Evolutionary conservation across 2,329 filamentous ascomycete species (phyloP).

Genomic region (Aschersonia sp.): DNA sequence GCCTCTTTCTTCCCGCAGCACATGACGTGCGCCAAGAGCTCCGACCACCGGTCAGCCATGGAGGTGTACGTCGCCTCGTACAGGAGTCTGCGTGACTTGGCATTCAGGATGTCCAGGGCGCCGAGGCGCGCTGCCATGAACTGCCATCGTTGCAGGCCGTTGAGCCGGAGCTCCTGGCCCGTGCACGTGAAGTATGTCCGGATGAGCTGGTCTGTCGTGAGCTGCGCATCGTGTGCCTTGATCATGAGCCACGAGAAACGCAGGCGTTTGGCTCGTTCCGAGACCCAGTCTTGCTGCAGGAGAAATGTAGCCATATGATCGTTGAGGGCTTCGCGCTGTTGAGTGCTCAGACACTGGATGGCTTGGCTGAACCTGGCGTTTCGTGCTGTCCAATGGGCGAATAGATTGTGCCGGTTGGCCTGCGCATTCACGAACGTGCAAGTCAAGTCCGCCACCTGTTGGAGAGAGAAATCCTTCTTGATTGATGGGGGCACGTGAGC

Average conservation of each 20-base stretch:
- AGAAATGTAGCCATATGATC: constrained; percentile 5
- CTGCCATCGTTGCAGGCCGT: constrained; percentile 10
- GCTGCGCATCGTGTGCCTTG: constrained; percentile 6
- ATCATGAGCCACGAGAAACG: constrained; percentile 10
- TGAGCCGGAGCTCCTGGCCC: neutral
- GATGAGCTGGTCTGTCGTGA: constrained; percentile 6
- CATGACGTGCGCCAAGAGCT: constrained; percentile 5
- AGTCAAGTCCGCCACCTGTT: constrained; percentile 5
- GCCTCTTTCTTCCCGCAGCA: neutral
- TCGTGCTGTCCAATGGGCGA: constrained; percentile 6
- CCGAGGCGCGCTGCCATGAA: constrained; percentile 6
- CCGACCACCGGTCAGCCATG: constrained; percentile 8
- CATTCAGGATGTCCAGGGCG: constrained; percentile 3
- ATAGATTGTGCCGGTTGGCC: constrained; percentile 7
- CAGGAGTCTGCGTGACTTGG: constrained; percentile 2
- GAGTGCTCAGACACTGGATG: constrained; percentile 3
- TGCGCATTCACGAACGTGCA: constrained; percentile 7
- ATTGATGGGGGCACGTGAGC: constrained; percentile 7
- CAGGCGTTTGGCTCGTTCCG: constrained; percentile 3
- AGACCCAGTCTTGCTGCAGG: constrained; percentile 2
- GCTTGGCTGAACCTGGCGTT: constrained; percentile 8
- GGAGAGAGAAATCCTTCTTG: constrained; percentile 3
- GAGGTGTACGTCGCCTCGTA: constrained; percentile 4
- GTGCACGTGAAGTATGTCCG: constrained; percentile 2
- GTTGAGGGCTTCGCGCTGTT: constrained; percentile 5